Base-by-base conservation (phyloP, 2,329 filamentous ascomycete genomes). In the Sclerotinia subarctica region DNA sequence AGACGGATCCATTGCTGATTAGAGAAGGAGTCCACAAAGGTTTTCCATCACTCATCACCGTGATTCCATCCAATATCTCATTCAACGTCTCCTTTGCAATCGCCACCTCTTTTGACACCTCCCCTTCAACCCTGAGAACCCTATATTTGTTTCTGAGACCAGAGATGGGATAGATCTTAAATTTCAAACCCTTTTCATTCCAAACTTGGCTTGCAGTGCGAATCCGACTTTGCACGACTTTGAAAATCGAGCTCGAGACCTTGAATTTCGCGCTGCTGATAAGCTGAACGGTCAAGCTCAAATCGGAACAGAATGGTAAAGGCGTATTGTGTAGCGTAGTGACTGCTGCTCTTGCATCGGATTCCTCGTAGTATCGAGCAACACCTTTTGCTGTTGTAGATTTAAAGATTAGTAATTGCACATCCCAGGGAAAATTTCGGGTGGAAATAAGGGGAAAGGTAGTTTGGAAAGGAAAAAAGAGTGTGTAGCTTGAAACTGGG, bases 221-320 rank as follows among this genome's bases (percentile, higher is more conserved):
- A 5, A 82, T 73, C 17, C 71, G 74, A 1, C 49, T 47, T 58
- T 77, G 71, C 0, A 79, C 70, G 6, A 76, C 78, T 2, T 72
- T 60, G 66, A 79, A 80, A 7, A 83, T 75, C 0, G 70, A 68
- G 2, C 62, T 73, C 2, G 73, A 69, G 32, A 82, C 74, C 62
- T 80, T 81, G 70, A 82, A 78, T 63, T 78, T 78, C 11, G 77
- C 78, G 0, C 78, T 77, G 13, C 77, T 74, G 3, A 82, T 70
- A 4, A 79, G 72, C 19, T 74, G 74, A 1, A 81, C 73, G 1
- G 78, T 80, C 1, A 83, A 73, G 35, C 75, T 80, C 0, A 73
- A 76, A 0, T 60, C 69, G 5, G 68, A 64, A 0, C 77, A 70
- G 11, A 80, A 79, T 0, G 76, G 70, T 6, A 83, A 49, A 6